Evolutionary conservation across 2,329 filamentous ascomycete species (phyloP).

Genomic region (Fusarium sp.): DNA sequence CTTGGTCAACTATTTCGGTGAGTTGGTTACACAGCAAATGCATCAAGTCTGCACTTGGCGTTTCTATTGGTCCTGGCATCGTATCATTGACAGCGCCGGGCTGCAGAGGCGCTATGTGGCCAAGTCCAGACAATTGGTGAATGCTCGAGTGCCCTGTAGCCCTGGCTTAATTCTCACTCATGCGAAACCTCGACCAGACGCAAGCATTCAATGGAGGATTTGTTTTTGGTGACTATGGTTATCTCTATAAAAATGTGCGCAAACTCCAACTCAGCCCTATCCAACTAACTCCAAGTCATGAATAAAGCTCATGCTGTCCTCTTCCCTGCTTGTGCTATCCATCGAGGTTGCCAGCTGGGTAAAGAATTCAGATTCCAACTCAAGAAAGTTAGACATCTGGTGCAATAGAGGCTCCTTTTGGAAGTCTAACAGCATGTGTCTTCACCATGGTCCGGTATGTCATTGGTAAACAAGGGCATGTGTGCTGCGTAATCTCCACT

Average conservation of each 20-base stretch:
- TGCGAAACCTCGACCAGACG: background rate
- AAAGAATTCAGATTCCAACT: background rate
- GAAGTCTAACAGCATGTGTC: background rate
- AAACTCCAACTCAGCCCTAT: background rate
- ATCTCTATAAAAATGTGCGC: background rate
- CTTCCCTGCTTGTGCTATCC: background rate
- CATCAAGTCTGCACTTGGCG: background rate
- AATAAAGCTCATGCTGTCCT: background rate
- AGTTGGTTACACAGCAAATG: background rate
- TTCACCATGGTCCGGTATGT: background rate
- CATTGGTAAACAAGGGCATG: background rate
- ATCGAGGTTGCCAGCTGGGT: background rate
- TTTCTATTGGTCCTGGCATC: background rate
- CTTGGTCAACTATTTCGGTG: background rate
- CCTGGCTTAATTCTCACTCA: background rate
- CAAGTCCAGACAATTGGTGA: background rate
- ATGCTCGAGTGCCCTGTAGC: no score
- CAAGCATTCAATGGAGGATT: no score
- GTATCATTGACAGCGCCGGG: background rate
- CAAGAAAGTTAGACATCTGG: background rate
- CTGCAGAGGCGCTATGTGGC: background rate
- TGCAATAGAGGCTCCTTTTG: background rate
- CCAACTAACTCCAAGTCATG: background rate
- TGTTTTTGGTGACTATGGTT: no score
- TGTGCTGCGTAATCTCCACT: background rate